Base-by-base conservation (phyloP, 768 basidiomycete genomes). In the Suillus subluteus region DNA sequence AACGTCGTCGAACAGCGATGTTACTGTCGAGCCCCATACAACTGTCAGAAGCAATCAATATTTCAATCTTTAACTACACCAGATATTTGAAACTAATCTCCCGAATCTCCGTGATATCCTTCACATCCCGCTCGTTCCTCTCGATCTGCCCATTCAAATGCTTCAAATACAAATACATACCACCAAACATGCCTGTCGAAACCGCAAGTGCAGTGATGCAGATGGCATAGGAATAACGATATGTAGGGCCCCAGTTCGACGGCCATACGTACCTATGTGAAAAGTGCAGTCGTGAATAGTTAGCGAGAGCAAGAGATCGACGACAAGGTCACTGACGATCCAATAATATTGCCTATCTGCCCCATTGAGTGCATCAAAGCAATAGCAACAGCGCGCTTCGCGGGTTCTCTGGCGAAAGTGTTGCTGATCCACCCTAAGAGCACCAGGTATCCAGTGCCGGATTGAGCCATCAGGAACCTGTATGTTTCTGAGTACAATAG, bases 361-460 rank as follows among this genome's bases (percentile, higher is more conserved):
- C 9, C 54, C 16, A 35, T 9, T 32, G 54, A 2, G 5, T 55
- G 32, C 30, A 32, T 32, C 54, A 55, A 9, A 18, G 54, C 54
- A 55, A 55, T 32, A 55, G 16, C 54, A 55, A 55, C 54, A 18
- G 54, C 54, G 9, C 30, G 54, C 30, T 55, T 55, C 16, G 54
- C 54, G 30, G 54, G 54, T 55, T 55, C 54, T 55, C 54, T 55
- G 54, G 18, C 16, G 9, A 55, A 55, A 11, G 54, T 55, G 32
- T 55, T 35, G 54, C 2, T 55, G 54, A 32, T 32, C 54, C 54
- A 55, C 30, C 54, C 54, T 5, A 30, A 11, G 54, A 55, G 16
- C 54, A 55, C 18, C 52, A 54, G 8, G 16, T 32, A 54, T 54
- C 30, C 52, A 55, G 2, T 4, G 18, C 11, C 0, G 9, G 18